phyloP scores from a whole-genome alignment of 768 basidiomycete genomes.

The Amanita pallidorosea region DNA sequence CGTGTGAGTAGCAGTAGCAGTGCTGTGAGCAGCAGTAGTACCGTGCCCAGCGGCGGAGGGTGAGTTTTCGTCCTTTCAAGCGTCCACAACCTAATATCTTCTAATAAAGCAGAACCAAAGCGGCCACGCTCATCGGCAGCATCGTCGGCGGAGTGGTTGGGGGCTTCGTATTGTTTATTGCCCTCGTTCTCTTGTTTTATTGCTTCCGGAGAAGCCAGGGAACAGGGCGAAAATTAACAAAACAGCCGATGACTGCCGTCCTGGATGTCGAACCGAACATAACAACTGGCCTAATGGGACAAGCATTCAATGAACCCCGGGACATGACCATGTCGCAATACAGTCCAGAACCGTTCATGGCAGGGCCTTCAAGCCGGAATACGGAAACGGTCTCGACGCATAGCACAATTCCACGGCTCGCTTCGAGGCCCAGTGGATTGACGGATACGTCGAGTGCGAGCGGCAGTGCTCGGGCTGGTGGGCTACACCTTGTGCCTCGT shows the following conservation, averaged over 20 bases:
- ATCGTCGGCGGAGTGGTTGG: slow-evolving; percentile 53
- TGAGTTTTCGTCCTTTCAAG: slow-evolving; percentile 3
- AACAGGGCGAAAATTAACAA: slow-evolving; percentile 28
- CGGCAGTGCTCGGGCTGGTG: no score
- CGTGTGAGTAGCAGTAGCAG: no score
- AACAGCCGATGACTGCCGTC: slow-evolving; percentile 28
- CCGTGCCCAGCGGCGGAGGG: slow-evolving; percentile 9
- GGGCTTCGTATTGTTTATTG: slow-evolving; percentile 31
- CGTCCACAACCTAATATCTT: background rate
- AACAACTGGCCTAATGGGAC: no score
- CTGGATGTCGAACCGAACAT: no score
- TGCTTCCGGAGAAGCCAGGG: slow-evolving; percentile 36
- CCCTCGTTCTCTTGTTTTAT: slow-evolving; percentile 31
- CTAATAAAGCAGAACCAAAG: slow-evolving; percentile 12
- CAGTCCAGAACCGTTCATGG: slow-evolving; percentile 64
- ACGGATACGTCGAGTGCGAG: background rate
- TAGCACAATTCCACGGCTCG: background rate
- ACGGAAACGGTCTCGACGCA: slow-evolving; percentile 6
- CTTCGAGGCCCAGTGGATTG: slow-evolving; percentile 15
- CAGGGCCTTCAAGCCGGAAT: slow-evolving; percentile 31
- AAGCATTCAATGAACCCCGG: slow-evolving; percentile 7
- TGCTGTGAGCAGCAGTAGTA: slow-evolving; percentile 18
- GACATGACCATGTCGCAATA: slow-evolving; percentile 59
- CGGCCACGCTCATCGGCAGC: slow-evolving; percentile 19
- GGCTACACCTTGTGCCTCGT: no score